Evolutionary conservation across 345 rosid genomes (phyloP).

Genomic region (Sonneratia alba): DNA sequence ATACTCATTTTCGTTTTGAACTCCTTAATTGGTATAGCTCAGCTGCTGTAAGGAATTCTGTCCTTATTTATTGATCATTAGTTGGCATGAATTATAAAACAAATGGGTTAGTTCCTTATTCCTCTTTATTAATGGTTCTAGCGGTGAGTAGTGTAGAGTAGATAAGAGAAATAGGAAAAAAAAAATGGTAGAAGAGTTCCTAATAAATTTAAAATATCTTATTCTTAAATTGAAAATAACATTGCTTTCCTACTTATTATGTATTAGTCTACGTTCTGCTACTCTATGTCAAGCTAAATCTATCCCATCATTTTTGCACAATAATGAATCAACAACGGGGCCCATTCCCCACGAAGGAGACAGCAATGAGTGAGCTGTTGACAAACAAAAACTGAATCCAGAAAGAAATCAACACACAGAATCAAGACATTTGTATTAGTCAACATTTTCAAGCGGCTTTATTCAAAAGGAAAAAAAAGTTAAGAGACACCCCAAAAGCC

Average conservation of each 20-base stretch:
- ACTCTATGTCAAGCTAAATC: background rate
- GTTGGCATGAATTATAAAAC: background rate
- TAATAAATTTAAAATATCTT: no score
- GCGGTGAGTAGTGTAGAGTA: no score
- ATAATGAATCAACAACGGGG: background rate
- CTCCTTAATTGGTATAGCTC: background rate
- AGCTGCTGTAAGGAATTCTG: background rate
- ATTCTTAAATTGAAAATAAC: no score
- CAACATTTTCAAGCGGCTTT: constrained; percentile 4
- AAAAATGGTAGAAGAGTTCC: no score
- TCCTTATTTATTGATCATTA: background rate
- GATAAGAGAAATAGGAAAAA: no score
- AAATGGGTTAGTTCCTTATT: background rate
- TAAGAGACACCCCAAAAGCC: background rate
- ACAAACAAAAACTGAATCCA: background rate
- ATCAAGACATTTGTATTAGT: background rate
- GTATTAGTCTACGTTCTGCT: background rate
- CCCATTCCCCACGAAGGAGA: background rate
- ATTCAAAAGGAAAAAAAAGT: background rate
- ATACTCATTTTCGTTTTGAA: no score
- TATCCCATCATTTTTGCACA: background rate
- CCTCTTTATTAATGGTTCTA: background rate
- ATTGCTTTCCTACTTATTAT: no score
- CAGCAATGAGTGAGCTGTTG: background rate
- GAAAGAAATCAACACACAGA: background rate